Conservation (phyloP, 2,329 filamentous ascomycete species). For the Cladophialophora carrionii region DNA sequence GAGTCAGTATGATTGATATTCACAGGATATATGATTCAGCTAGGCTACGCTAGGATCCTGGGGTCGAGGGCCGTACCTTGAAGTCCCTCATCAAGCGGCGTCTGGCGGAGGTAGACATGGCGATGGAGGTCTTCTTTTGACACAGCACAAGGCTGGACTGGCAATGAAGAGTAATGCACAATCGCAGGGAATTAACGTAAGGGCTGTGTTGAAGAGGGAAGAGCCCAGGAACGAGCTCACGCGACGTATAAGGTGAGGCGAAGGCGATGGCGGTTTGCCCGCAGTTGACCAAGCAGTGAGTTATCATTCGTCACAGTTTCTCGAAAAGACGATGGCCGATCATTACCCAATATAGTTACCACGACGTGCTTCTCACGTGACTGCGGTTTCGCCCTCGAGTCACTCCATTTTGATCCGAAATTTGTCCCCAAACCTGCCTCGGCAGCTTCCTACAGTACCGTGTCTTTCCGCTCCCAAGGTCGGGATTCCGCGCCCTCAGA, state of each 20-base stretch:
- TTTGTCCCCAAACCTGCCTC: conserved; percentile 5
- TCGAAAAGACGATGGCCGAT: conserved; percentile 1
- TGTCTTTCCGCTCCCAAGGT: conserved; percentile 11
- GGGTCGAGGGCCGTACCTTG: conserved; percentile 67
- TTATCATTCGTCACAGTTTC: conserved; percentile 6
- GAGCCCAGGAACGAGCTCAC: conserved; percentile 6
- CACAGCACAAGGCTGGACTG: background rate
- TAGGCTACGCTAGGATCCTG: background rate
- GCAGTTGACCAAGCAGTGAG: conserved; percentile 3
- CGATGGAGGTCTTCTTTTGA: conserved; percentile 36
- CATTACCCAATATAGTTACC: background rate
- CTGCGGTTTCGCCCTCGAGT: background rate
- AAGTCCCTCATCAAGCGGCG: conserved; percentile 98
- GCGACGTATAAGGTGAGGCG: conserved; percentile 11
- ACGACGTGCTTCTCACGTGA: background rate
- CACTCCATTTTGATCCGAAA: background rate
- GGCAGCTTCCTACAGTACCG: conserved; percentile 5
- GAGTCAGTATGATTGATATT: background rate
- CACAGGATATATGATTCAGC: background rate
- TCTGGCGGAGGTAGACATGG: conserved; percentile 90
- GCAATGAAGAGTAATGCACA: background rate
- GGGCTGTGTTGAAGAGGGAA: background rate
- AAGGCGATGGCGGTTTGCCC: conserved; percentile 7
- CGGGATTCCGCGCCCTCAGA: conserved; percentile 7
- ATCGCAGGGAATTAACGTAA: background rate